Percentiles rank a stretch among this genome's conserved stretches.
Conservation (phyloP, 805 yeast genomes). For the Cyberlindnera xylosilytica region DNA sequence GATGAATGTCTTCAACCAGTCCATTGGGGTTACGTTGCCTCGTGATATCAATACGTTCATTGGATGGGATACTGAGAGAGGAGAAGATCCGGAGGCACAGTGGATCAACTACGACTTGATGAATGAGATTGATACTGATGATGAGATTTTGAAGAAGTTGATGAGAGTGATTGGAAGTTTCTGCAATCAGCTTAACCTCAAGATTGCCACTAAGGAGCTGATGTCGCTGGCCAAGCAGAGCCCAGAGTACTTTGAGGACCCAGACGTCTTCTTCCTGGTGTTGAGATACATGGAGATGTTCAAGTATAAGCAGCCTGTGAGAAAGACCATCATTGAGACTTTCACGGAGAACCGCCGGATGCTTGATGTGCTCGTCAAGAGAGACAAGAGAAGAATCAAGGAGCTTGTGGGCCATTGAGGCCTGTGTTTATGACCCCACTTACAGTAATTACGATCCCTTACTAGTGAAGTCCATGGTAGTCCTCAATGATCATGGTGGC, state of each 20-base stretch:
- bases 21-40: constrained; percentile 43
- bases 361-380: constrained; percentile 48
- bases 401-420: constrained; percentile 16
- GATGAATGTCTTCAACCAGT: constrained; percentile 38
- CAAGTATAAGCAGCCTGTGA: constrained; percentile 57
- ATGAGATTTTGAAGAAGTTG: constrained; percentile 29
- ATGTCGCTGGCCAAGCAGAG: constrained; percentile 47
- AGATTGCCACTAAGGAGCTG: constrained; percentile 56
- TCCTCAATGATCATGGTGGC: too few relatives aligned
- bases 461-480: too few relatives aligned
- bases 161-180: constrained; percentile 46
- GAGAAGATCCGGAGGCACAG: constrained; percentile 9
- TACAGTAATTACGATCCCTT: too few relatives aligned
- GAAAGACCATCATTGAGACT: constrained; percentile 65
- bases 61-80: constrained; percentile 10
- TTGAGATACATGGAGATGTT: constrained; percentile 51
- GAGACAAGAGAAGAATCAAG: constrained; percentile 36
- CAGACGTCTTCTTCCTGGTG: constrained; percentile 51
- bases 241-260: constrained; percentile 53
- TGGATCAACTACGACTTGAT: constrained; percentile 10
- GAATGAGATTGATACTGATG: constrained; percentile 20
- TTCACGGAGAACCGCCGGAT: constrained; percentile 48
- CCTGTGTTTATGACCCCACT: too few relatives aligned
- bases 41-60: constrained; percentile 31
- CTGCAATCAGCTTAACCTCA: constrained; percentile 51